Percentiles rank a stretch among this genome's conserved stretches.
Conservation (phyloP, 164 flowering plant species). For the Vitis rotundifolia region DNA sequence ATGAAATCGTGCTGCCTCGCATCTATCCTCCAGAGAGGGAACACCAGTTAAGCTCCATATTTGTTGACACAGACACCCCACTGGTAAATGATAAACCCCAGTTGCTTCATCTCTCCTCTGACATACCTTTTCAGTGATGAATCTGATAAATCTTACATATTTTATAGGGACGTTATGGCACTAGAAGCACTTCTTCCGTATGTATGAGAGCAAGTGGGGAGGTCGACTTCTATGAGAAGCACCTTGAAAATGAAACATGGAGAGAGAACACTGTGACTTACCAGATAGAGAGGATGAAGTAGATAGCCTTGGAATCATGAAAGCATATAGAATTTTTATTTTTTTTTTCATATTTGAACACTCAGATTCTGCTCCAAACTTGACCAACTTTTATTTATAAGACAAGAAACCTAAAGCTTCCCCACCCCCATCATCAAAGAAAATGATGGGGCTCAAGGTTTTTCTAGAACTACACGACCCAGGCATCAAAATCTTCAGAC, state of each 20-base stretch:
- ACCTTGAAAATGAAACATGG: conserved; percentile 49
- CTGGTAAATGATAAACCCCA: conserved; percentile 23
- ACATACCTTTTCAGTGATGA: background rate
- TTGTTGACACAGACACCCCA: conserved; percentile 39
- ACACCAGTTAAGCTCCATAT: conserved; percentile 49
- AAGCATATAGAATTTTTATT: no score
- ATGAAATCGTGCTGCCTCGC: conserved; percentile 33
- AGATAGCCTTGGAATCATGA: background rate
- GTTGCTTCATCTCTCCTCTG: background rate
- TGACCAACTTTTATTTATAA: no score
- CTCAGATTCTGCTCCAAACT: no score
- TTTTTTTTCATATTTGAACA: no score
- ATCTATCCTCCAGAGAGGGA: conserved; percentile 44
- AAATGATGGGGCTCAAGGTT: no score
- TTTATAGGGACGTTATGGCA: conserved; percentile 62
- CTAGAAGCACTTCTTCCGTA: conserved; percentile 56
- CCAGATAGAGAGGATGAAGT: conserved; percentile 21
- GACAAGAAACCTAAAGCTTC: no score
- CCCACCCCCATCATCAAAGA: no score
- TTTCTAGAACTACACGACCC: no score
- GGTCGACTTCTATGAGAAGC: conserved; percentile 43
- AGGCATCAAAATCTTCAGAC: no score
- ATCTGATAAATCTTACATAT: background rate
- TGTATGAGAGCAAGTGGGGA: conserved; percentile 34
- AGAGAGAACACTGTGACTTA: conserved; percentile 37